Conservation (phyloP, 1,284 basidiomycete species). For the Pholiota adiposa region DNA sequence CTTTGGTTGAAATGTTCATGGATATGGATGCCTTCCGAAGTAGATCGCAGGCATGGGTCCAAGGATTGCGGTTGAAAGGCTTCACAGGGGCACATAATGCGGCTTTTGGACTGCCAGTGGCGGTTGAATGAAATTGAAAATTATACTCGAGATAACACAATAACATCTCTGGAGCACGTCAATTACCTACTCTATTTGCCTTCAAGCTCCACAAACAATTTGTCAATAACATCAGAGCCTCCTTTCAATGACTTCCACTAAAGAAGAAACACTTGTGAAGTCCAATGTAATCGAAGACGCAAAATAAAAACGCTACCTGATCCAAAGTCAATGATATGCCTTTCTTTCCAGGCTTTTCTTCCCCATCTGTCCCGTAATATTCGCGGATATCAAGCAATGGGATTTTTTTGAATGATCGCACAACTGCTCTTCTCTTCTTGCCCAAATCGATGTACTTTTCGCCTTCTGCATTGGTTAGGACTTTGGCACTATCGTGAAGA, state of each 20-base stretch:
- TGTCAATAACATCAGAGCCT: slow-evolving; percentile 50
- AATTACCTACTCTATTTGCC: slow-evolving; percentile 39
- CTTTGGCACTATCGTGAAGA: background rate
- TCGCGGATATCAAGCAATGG: slow-evolving; percentile 79
- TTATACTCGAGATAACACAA: slow-evolving; percentile 4
- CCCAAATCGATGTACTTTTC: slow-evolving; percentile 71
- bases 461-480: slow-evolving; percentile 45
- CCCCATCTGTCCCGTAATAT: slow-evolving; percentile 58
- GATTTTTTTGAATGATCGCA: slow-evolving; percentile 72
- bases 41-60: slow-evolving; percentile 68
- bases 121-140: slow-evolving; percentile 14
- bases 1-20: slow-evolving; percentile 62
- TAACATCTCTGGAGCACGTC: background rate
- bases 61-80: slow-evolving; percentile 60
- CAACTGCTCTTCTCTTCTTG: slow-evolving; percentile 72
- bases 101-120: slow-evolving; percentile 60
- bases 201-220: slow-evolving; percentile 48
- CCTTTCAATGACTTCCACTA: slow-evolving; percentile 67
- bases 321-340: slow-evolving; percentile 75
- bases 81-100: slow-evolving; percentile 69
- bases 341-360: slow-evolving; percentile 83
- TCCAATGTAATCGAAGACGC: slow-evolving; percentile 1
- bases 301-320: slow-evolving; percentile 52
- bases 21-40: slow-evolving; percentile 68
- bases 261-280: background rate